phyloP scores from a whole-genome alignment of 2,329 filamentous ascomycete species.

The Colletotrichum australisinense region DNA sequence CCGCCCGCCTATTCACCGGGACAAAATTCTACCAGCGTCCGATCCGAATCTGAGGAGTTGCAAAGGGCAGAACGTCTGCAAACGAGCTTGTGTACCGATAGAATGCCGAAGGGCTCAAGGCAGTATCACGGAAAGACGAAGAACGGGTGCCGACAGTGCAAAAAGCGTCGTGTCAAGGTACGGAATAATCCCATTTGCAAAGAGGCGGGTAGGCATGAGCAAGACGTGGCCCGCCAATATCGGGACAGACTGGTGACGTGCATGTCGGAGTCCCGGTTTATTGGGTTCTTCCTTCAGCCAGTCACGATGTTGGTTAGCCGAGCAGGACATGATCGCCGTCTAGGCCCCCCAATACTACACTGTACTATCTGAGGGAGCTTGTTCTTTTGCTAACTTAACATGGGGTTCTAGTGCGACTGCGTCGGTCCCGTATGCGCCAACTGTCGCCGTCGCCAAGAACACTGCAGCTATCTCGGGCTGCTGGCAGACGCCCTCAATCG shows the following conservation, averaged over 20 bases:
- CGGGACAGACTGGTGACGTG: not conserved
- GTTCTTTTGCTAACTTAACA: not conserved
- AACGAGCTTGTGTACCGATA: not conserved
- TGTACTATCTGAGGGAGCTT: not conserved
- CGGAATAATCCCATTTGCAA: not conserved
- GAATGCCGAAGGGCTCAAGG: conserved; percentile 35
- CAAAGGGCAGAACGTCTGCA: not conserved
- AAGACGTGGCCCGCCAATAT: not conserved
- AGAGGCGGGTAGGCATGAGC: not conserved
- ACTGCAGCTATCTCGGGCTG: conserved; percentile 35
- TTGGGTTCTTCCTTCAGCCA: not conserved
- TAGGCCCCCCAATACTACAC: not conserved
- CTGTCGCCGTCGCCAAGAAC: conserved; percentile 33
- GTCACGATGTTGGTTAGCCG: not conserved
- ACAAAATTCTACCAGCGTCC: not conserved
- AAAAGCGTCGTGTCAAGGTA: conserved; percentile 36
- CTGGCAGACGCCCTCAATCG: conserved; percentile 34
- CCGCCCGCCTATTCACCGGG: not conserved
- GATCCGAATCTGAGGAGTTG: conserved; percentile 4
- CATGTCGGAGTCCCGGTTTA: not conserved
- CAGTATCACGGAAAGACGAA: conserved; percentile 36
- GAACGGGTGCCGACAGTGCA: conserved; percentile 36
- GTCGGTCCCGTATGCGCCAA: conserved; percentile 35
- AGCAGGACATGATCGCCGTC: conserved; percentile 6
- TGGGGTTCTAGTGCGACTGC: conserved; percentile 29